phyloP scores from a whole-genome alignment of 2,329 filamentous ascomycete genomes.

The Tolypocladium nubicola region DNA sequence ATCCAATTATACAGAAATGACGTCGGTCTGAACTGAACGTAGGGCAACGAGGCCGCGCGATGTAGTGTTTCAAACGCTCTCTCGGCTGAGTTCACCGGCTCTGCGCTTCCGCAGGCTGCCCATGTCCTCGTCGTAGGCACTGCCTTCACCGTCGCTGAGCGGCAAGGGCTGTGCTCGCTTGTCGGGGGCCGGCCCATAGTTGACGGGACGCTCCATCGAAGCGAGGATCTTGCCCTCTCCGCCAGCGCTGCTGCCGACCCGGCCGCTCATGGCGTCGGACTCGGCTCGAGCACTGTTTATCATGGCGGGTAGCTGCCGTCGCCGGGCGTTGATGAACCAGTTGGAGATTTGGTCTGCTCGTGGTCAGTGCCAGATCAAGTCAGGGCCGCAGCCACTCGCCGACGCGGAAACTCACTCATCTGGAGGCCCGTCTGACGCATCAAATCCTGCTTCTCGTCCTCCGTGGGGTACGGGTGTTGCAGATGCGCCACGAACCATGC shows the following conservation, averaged over 20 bases:
- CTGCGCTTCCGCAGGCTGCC: slow-evolving; percentile 19
- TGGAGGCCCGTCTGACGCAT: slow-evolving; percentile 67
- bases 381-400: neutral
- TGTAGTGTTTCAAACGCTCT: slow-evolving; percentile 27
- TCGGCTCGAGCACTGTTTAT: slow-evolving; percentile 45
- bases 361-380: slow-evolving; percentile 5
- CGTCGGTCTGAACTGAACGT: neutral
- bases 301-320: slow-evolving; percentile 52
- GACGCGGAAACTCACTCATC: slow-evolving; percentile 50
- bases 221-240: slow-evolving; percentile 25
- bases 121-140: slow-evolving; percentile 33
- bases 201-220: slow-evolving; percentile 22
- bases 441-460: slow-evolving; percentile 77
- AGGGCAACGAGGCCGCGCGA: neutral
- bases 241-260: slow-evolving; percentile 5
- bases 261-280: slow-evolving; percentile 33
- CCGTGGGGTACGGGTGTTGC: slow-evolving; percentile 74
- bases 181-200: neutral
- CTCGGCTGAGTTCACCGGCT: slow-evolving; percentile 29
- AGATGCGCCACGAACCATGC: slow-evolving; percentile 72
- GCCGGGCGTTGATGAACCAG: slow-evolving; percentile 71
- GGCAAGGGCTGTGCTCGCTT: slow-evolving; percentile 24
- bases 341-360: slow-evolving; percentile 58
- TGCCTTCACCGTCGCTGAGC: slow-evolving; percentile 36
- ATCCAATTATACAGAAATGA: no score